Base-by-base conservation (phyloP, 805 yeast genomes). In the Yamadazyma endophytica region DNA sequence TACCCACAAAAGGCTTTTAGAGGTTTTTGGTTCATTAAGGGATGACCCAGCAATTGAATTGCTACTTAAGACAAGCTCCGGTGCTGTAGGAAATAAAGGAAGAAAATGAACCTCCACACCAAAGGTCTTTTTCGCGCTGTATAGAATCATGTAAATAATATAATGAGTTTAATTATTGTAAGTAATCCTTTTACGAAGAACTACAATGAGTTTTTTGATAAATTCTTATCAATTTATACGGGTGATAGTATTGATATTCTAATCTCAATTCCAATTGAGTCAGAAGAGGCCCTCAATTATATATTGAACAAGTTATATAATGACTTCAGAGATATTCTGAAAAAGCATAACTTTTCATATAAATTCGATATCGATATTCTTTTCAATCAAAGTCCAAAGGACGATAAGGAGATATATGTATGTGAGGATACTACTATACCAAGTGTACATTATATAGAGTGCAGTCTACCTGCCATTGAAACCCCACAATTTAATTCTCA, bases 271-370 rank as follows among this genome's bases (percentile, higher is more conserved):
- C n/a, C 9, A 6, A 46, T 67, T 9, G 29, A 32, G 3, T 37
- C 52, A 14, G 36, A 58, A 9, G 35, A 32, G 15, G 43, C 40
- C 2, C 45, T 69, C 26, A 59, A 59, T 36, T 25, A 16, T 2
- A 36, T 52, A 4, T 51, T 69, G 31, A 48, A 53, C 34, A 32
- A 37, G 5, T 40, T 59, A 13, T 69, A 67, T 35, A 38, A 49
- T 11, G 38, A 48, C 12, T 27, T 52, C 4, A 43, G 73, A 36
- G 24, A 30, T 12, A 28, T 40, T 8, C 16, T 13, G 1, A 29
- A 35, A 13, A 56, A 56, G 4, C 49, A 43, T 26, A 48, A 49
- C 28, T n/a, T n/a, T n/a, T n/a, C n/a, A n/a, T 51, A 52, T 33
- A 35, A 38, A 1, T 54, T 61, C 29, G 50, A 43, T 12, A 58